These are phyloP conservation scores for Nothophoma quercina DNA, from an alignment of 2,329 filamentous ascomycete species.

Conservation along the genomic window DNA sequence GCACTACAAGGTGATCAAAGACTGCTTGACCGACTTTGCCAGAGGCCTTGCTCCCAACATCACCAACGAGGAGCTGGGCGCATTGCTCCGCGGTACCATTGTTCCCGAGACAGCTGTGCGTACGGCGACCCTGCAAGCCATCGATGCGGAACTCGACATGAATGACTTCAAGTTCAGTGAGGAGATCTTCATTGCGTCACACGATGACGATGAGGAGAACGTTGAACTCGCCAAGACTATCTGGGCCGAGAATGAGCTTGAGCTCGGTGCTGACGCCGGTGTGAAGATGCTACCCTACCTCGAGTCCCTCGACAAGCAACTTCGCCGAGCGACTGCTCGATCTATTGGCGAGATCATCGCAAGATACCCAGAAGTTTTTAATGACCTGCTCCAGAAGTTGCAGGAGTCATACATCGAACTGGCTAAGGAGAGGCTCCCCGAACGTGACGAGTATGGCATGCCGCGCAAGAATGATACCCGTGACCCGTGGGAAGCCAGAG, in stretches of 20 bases:
- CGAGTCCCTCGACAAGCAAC: slow-evolving; percentile 78
- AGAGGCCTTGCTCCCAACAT: slow-evolving; percentile 87
- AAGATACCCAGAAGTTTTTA: slow-evolving; percentile 66
- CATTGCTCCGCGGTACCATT: slow-evolving; percentile 80
- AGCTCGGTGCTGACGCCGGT: slow-evolving; percentile 71
- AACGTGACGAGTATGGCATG: slow-evolving; percentile 94
- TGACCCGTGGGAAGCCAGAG: slow-evolving; percentile 90
- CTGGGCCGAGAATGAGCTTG: slow-evolving; percentile 91
- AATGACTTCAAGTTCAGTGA: slow-evolving; percentile 85
- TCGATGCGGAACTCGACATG: slow-evolving; percentile 90
- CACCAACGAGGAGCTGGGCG: slow-evolving; percentile 71
- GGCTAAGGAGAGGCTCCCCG: slow-evolving; percentile 81
- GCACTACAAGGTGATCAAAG: slow-evolving; percentile 94
- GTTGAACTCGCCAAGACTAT: slow-evolving; percentile 82
- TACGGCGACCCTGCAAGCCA: slow-evolving; percentile 84
- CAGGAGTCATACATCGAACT: slow-evolving; percentile 77
- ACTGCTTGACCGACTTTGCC: slow-evolving; percentile 86
- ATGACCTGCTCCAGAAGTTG: slow-evolving; percentile 69
- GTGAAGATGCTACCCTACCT: slow-evolving; percentile 78
- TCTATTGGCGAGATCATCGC: slow-evolving; percentile 78
- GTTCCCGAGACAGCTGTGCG: slow-evolving; percentile 82
- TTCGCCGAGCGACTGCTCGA: slow-evolving; percentile 83
- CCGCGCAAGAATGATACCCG: slow-evolving; percentile 84
- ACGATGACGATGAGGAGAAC: slow-evolving; percentile 91
- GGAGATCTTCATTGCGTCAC: slow-evolving; percentile 91